Percentiles rank a stretch among this genome's conserved stretches.
These are phyloP conservation scores for Dissophora ornata DNA, from an alignment of 192 early-diverging fungal species.

Conservation along the genomic window DNA sequence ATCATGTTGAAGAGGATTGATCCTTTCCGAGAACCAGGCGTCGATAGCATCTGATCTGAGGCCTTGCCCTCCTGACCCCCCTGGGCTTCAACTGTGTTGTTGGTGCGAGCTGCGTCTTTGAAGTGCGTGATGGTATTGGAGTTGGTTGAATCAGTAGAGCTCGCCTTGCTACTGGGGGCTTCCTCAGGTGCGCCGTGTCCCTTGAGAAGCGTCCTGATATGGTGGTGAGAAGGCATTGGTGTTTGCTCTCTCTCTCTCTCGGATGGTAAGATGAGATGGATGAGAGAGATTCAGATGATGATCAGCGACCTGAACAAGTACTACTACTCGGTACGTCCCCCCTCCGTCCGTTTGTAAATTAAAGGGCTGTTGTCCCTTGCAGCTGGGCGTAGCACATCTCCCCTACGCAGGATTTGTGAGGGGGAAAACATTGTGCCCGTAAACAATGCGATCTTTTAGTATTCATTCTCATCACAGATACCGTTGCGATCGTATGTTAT, in stretches of 20 bases:
- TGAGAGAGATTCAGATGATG: too few species aligned
- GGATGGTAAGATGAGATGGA: too few species aligned
- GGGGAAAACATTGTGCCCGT: too few species aligned
- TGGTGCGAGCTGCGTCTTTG: neutral
- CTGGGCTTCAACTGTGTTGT: neutral
- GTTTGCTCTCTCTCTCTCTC: neutral
- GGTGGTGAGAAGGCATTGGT: conserved; percentile 2
- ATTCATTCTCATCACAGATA: too few species aligned
- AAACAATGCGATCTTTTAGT: too few species aligned
- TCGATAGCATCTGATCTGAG: conserved; percentile 14
- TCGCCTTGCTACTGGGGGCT: neutral
- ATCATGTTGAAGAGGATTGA: conserved; percentile 47
- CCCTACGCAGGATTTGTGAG: neutral
- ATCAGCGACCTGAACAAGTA: too few species aligned
- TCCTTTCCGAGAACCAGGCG: conserved; percentile 29
- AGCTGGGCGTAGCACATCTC: too few species aligned
- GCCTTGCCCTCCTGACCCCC: conserved; percentile 2
- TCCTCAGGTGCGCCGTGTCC: neutral
- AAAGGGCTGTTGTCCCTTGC: too few species aligned
- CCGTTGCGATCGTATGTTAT: too few species aligned
- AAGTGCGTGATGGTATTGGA: too few species aligned
- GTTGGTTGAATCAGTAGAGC: too few species aligned
- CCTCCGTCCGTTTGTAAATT: too few species aligned
- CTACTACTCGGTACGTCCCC: neutral
- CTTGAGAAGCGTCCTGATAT: conserved; percentile 15